Evolutionary conservation across 805 yeast genomes (phyloP), one percentile per base, ranked within the genome.

Genomic region (Trichomonascus vanleenenianus): DNA sequence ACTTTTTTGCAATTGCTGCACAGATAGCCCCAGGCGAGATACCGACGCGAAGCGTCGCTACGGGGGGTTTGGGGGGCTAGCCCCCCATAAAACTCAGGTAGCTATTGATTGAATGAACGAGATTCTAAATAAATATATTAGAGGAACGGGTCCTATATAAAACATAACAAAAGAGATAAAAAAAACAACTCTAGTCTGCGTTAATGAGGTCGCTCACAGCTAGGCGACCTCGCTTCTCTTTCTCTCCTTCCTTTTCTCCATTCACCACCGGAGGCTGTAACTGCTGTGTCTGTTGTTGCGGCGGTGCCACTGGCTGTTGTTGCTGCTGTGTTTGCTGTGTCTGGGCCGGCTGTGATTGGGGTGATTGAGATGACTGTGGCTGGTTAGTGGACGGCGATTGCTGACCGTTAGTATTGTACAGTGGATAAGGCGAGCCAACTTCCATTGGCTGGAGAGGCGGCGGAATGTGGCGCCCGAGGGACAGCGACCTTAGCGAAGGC

Each of bases 401-500:
- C 30, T 20, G 40, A 11, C 30, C 18, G 40, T 10, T 22, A 22
- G 4, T 22, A 22, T 22, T 22, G 27, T 12, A 11, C 30, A 14
- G 31, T 14, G 39, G 39, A 18, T 19, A 37, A 30, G 40, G 32
- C 27, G 40, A 36, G 3, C 57, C 56, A 12, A 54, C 56, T 37
- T 49, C 60, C 44, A 56, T 32, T 5, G 58, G 53, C 30, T 51
- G 58, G 41, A 56, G 32, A 5, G 54, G 51, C 3, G 60, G 60
- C 10, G 58, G 57, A 25, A 34, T 42, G 15, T 43, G 49, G 4
- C 53, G 51, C 10, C 51, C 52, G 34, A 56, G 42, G 19, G 50
- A 40, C 47, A 66, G 53, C n/a, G 63, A 55, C 18, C 71, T 56
- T 42, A 66, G 61, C 2, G 64, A 60, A 19, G 71, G 71, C 46